Conservation (phyloP, 192 early-diverging fungal genomes). For the Backusella psychrophila region DNA sequence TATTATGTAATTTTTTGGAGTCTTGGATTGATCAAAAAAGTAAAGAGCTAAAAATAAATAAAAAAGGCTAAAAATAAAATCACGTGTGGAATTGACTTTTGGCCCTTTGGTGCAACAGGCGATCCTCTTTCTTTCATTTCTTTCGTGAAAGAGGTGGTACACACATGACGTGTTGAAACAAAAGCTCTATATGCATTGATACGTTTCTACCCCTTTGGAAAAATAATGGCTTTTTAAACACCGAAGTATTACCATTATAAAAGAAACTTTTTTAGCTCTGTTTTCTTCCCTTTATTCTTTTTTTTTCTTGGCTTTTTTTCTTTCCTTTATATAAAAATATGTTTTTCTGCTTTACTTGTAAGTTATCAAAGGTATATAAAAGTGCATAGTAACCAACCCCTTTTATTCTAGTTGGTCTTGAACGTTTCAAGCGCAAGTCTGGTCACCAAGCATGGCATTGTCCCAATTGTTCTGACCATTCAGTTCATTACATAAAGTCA, state of each 20-base stretch:
- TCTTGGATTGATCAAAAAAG: neutral
- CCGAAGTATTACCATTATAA: neutral
- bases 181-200: neutral
- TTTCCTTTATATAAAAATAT: neutral
- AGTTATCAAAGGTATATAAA: neutral
- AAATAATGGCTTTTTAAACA: neutral
- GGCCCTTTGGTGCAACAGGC: neutral
- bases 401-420: constrained; percentile 29
- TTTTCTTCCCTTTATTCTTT: neutral
- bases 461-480: constrained; percentile 30
- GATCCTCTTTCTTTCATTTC: neutral
- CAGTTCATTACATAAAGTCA: constrained; percentile 27
- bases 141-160: neutral
- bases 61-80: neutral
- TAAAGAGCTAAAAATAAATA: neutral
- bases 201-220: neutral
- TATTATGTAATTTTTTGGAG: neutral
- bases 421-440: constrained; percentile 29
- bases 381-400: neutral
- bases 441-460: constrained; percentile 25
- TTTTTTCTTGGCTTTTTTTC: neutral
- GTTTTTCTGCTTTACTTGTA: constrained; percentile 40
- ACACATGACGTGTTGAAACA: neutral
- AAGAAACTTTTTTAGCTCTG: neutral
- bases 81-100: neutral